Evolutionary conservation across 768 basidiomycete genomes (phyloP).

Genomic region (Boletus bicolor): DNA sequence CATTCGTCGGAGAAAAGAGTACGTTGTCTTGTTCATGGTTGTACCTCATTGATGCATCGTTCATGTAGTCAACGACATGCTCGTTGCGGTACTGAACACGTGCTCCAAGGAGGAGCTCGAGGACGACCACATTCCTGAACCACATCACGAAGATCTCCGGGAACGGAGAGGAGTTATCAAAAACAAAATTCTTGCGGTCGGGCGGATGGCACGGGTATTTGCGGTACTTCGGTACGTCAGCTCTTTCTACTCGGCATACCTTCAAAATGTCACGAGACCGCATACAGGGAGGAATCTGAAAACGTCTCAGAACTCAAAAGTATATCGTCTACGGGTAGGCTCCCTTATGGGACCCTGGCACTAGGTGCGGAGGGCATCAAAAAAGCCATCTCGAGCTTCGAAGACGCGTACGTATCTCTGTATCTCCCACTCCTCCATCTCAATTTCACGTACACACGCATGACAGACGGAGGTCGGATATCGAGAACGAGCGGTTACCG

Average conservation of each 20-base stretch:
- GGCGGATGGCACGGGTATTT: slow-evolving; percentile 66
- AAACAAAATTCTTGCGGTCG: slow-evolving; percentile 71
- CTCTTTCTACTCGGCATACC: too few relatives aligned
- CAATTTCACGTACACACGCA: neutral
- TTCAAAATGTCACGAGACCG: neutral
- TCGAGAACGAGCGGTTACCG: slow-evolving; percentile 29
- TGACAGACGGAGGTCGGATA: slow-evolving; percentile 24
- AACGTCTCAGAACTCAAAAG: slow-evolving; percentile 70
- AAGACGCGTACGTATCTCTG: slow-evolving; percentile 53
- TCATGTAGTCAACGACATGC: slow-evolving; percentile 87
- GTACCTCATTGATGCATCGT: neutral
- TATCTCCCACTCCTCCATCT: neutral
- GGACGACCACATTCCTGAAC: slow-evolving; percentile 45
- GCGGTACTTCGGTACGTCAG: slow-evolving; percentile 55
- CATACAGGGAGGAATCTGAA: slow-evolving; percentile 57
- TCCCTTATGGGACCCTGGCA: slow-evolving; percentile 55
- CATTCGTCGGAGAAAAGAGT: slow-evolving; percentile 98
- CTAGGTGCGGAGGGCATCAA: slow-evolving; percentile 70
- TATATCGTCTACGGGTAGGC: slow-evolving; percentile 45
- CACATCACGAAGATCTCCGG: slow-evolving; percentile 26
- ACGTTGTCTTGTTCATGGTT: slow-evolving; percentile 26
- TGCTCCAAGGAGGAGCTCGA: slow-evolving; percentile 96
- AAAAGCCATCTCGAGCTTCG: slow-evolving; percentile 64
- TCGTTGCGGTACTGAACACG: slow-evolving; percentile 92
- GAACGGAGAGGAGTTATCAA: slow-evolving; percentile 59